Base-by-base conservation (phyloP, 1,139 yeast genomes). In the Yamadazyma diddensiae region DNA sequence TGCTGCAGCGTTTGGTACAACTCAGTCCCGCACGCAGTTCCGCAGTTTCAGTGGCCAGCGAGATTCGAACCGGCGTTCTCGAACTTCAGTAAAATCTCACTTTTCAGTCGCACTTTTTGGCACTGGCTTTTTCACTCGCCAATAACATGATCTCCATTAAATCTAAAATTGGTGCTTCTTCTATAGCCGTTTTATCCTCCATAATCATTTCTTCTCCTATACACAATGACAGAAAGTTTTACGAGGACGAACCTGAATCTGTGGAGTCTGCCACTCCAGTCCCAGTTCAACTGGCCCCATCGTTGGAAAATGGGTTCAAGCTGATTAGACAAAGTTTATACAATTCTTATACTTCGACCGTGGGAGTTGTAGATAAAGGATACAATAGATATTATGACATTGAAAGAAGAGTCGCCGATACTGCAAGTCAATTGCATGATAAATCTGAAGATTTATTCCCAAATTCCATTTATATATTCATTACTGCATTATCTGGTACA, bases 401-500 rank as follows among this genome's bases (percentile, higher is more conserved):
- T 5, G 97, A 90, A 59, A 71, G 80, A 49, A 63, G 70, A 38
- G 77, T 87, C 30, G 76, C 88, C 6, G 54, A 70, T 20, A 82
- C 94, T 1, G 62, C 88, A 12, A 74, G 92, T 18, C 69, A 69
- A 14, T 68, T 92, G 45, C 92, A 84, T 56, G 75, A 78, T 45
- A 79, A 72, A 43, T 65, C 73, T 32, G 97, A 88, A 57, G 85
- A 79, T 39, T 60, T 90, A 33, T 65, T 84, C 29, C 95, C 97
- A 8, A 87, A 86, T 38, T 62, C 82, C 4, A 62, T 86, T 17
- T 88, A 85, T 51, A 69, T 86, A 17, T 52, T 77, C 9, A 77
- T 88, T 26, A 92, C 90, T n/a, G 71, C 80, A 2, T 71, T 90
- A 47, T 66, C 94, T 4, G 97, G 97, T 33, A 76, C 86, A 18